Evolutionary conservation across 306 rosid species (phyloP), one percentile per base, ranked within the genome.

Genomic region (Crataegus laevigata): DNA sequence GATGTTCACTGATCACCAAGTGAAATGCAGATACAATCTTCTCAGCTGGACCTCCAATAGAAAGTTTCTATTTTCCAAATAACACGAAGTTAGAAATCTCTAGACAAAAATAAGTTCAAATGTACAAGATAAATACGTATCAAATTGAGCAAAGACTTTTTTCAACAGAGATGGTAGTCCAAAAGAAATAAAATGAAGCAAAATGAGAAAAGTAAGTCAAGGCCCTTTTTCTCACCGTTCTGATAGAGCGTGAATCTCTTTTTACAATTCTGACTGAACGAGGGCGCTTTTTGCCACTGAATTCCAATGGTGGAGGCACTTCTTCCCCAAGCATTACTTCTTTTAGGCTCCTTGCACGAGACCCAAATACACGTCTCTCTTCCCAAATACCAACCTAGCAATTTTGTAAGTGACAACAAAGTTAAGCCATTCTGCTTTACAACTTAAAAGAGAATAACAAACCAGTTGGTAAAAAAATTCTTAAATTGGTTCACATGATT

Each of bases 11-110:
- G 68, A 90, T 85, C 78, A 94, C 91, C 83, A 79, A 64, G 82
- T 94, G 89, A 78, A 90, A 91, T 70, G 97, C 97, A 3, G 98
- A 94, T 43, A 91, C 94, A 73, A 91, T 94, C 83, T 87, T 91
- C 78, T 94, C 97, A 47, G 96, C 89, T 22, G 86, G 62, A 86
- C 96, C 92, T 78, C 98, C 98, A 73, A 90, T 69, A 77, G 96
- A 82, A 77, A 91, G 84, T 91, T 86, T 90, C 97, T 94, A 94
- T 64, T 72, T 69, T 73, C 79, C 85, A 83, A 64, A 57, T 65
- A 62, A 51, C 4, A 77, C 22, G 24, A 55, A 52, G 67, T 52
- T 25, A 34, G 65, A 38, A 42, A 30, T 47, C 73, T 24, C 63
- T 54, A 55, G 75, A 51, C 10, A 47, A 32, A 64, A 26, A 74